A percentile compares a stretch with the other conserved stretches of the same genome.
Evolutionary conservation across 139 green algal species (phyloP).

Genomic region (Nannochloris sp.): DNA sequence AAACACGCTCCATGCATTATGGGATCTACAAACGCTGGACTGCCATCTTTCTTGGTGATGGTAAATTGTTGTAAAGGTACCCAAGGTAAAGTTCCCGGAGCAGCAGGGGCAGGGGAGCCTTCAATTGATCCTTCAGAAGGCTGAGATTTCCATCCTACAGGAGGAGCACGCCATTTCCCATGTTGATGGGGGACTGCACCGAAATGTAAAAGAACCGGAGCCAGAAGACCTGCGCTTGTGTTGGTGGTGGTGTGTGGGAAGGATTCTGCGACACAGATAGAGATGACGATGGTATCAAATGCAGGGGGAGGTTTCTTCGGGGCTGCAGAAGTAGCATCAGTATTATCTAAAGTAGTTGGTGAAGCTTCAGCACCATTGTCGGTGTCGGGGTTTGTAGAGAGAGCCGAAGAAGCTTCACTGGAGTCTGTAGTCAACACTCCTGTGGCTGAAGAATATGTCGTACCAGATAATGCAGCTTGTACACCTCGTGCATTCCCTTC

Average conservation of each 20-base stretch:
- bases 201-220: constrained; percentile 8
- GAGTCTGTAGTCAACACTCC: too few relatives aligned
- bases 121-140: background rate
- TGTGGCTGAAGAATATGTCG: background rate
- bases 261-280: constrained; percentile 1
- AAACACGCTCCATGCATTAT: constrained; percentile 8
- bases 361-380: too few relatives aligned
- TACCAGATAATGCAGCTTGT: background rate
- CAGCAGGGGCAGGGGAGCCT: background rate
- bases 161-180: constrained; percentile 12
- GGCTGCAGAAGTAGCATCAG: background rate
- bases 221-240: too few relatives aligned
- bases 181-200: constrained; percentile 13
- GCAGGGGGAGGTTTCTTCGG: background rate
- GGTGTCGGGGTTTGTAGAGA: background rate
- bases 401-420: too few relatives aligned
- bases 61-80: constrained; percentile 16
- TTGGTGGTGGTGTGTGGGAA: constrained; percentile 1
- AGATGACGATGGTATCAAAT: constrained; percentile 27
- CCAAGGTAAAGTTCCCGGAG: background rate
- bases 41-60: constrained; percentile 7
- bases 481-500: background rate
- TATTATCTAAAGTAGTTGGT: too few relatives aligned
- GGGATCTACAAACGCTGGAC: constrained; percentile 29
- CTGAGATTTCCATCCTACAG: background rate